phyloP scores from a whole-genome alignment of 2,329 filamentous ascomycete species.

The Diaporthe citrichinensis region DNA sequence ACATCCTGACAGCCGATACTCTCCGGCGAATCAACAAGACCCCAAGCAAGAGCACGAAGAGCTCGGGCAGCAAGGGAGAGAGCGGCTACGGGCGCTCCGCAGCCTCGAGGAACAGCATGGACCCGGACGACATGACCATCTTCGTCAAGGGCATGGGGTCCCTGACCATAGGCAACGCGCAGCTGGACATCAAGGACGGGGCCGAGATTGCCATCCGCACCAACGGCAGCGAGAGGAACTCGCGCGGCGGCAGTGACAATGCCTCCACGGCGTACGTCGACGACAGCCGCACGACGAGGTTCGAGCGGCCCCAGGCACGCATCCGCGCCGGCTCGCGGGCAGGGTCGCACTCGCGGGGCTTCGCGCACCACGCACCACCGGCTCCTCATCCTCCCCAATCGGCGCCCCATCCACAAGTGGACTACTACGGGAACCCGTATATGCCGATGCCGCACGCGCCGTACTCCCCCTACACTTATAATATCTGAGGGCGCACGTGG shows the following conservation, averaged over 20 bases:
- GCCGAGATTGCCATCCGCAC: conserved; percentile 71
- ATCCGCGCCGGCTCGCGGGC: conserved; percentile 65
- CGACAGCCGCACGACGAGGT: conserved; percentile 58
- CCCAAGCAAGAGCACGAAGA: conserved; percentile 70
- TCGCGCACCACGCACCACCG: conserved; percentile 19
- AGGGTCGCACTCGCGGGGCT: conserved; percentile 56
- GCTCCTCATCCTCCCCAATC: neutral
- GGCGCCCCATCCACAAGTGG: neutral
- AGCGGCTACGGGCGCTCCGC: conserved; percentile 74
- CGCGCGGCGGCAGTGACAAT: conserved; percentile 52
- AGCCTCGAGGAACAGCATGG: conserved; percentile 68
- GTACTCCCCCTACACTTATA: conserved; percentile 39
- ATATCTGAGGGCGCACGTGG: neutral
- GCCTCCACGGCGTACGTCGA: conserved; percentile 61
- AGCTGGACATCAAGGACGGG: conserved; percentile 71
- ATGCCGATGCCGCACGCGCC: conserved; percentile 39
- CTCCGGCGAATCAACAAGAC: conserved; percentile 65
- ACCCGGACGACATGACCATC: conserved; percentile 72
- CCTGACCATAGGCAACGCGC: conserved; percentile 68
- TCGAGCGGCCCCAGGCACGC: conserved; percentile 61
- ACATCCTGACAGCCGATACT: conserved; percentile 69
- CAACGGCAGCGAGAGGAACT: conserved; percentile 63
- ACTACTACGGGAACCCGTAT: conserved; percentile 30
- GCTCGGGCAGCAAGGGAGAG: conserved; percentile 73
- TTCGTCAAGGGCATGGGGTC: conserved; percentile 70